A percentile compares a stretch with the other conserved stretches of the same genome.
phyloP scores from a whole-genome alignment of 768 basidiomycete species.

The Tricholomella constricta region DNA sequence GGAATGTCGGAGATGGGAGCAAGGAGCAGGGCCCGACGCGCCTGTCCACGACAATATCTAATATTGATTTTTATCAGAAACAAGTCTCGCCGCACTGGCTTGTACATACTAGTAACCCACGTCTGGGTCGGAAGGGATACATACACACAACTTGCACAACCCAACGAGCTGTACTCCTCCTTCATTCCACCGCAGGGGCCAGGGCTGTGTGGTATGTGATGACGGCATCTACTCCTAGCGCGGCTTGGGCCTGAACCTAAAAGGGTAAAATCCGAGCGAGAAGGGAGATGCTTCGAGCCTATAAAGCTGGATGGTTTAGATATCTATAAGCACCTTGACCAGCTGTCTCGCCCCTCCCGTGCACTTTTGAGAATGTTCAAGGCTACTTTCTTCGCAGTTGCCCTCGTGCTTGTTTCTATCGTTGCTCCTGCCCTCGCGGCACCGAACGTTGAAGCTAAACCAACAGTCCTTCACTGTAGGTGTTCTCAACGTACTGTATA shows the following conservation, averaged over 20 bases:
- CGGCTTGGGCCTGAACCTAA: background rate
- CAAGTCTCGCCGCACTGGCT: background rate
- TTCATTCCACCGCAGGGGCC: background rate
- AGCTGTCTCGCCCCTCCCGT: background rate
- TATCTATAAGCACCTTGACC: background rate
- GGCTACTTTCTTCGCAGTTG: conserved; percentile 3
- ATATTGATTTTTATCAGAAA: background rate
- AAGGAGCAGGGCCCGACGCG: too few relatives aligned
- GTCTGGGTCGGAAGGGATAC: background rate
- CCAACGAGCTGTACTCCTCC: background rate
- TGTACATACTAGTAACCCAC: background rate
- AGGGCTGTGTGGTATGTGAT: too few relatives aligned
- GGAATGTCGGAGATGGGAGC: too few relatives aligned
- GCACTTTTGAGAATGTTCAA: conserved; percentile 5
- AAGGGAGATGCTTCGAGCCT: background rate
- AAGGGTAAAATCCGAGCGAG: background rate
- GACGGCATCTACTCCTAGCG: too few relatives aligned
- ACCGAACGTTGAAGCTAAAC: background rate
- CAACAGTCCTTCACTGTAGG: background rate
- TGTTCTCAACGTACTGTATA: background rate
- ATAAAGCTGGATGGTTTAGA: background rate
- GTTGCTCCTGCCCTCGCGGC: background rate
- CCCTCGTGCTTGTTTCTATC: background rate
- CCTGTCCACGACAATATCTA: too few relatives aligned
- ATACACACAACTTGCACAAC: background rate